A percentile compares a stretch with the other conserved stretches of the same genome.
phyloP scores from a whole-genome alignment of 73 alveolate genomes.

The Tetrahymena borealis region DNA sequence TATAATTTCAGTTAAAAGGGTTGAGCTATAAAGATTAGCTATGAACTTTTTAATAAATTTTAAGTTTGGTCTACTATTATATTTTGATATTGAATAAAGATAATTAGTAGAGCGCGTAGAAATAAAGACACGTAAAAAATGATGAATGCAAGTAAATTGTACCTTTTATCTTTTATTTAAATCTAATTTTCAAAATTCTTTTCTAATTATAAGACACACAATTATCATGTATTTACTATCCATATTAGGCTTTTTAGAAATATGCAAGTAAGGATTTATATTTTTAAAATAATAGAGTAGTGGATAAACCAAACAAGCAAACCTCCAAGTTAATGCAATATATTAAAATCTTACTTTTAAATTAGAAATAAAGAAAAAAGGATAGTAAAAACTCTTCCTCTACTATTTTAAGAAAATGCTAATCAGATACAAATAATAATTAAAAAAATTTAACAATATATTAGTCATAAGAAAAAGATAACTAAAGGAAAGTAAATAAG shows the following conservation, averaged over 20 bases:
- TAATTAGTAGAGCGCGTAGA: no score
- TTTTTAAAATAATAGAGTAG: no score
- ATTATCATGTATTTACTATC: no score
- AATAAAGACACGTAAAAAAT: no score
- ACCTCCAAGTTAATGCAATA: neutral
- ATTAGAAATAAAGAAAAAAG: neutral
- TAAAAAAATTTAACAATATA: neutral
- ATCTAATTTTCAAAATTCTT: no score
- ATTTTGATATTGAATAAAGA: neutral
- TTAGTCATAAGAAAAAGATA: neutral
- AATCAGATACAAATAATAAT: neutral
- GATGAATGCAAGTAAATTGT: no score
- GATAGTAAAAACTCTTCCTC: neutral
- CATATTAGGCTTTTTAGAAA: no score
- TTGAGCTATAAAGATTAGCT: neutral
- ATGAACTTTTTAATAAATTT: neutral
- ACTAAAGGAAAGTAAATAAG: neutral
- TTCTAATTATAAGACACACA: no score
- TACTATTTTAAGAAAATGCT: neutral
- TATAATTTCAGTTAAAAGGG: neutral
- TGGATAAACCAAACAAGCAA: no score
- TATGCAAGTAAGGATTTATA: no score
- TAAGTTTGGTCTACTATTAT: neutral
- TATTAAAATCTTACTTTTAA: neutral
- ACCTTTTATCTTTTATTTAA: no score